Base-by-base conservation (phyloP, 495 filamentous ascomycete genomes). In the Penicillium coffeae region DNA sequence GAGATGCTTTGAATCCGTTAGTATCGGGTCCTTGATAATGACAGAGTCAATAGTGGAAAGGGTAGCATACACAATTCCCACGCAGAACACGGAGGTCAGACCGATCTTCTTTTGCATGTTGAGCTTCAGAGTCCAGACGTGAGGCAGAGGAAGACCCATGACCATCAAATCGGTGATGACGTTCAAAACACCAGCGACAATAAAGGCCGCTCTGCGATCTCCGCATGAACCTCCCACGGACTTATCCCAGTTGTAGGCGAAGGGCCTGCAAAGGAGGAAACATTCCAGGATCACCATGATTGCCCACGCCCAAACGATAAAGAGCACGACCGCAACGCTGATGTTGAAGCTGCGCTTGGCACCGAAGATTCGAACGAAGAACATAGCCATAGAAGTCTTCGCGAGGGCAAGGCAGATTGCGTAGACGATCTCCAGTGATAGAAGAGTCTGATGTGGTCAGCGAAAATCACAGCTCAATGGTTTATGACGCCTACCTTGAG, bases 51-150 rank as follows among this genome's bases (percentile, higher is more conserved):
- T n/a, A n/a, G n/a, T n/a, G n/a, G n/a, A n/a, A n/a, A n/a, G n/a
- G n/a, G n/a, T n/a, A n/a, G n/a, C 73, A 50, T 59, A 80, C 77
- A 79, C 52, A 25, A 71, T 65, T 19, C 77, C 77, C 1, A 80
- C 50, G 18, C 72, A 59, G 44, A 79, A 79, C 4, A 78, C 63
- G 12, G 61, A 62, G 42, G 71, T 56, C 15, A 80, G 61, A 8
- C 64, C 76, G 14, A 78, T 54, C 62, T 81, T 82, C 32, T 69
- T 71, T 25, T 56, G 60, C 21, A 53, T 60, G 0, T 70, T 64
- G 45, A 80, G 73, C 51, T 74, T 70, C 19, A 78, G 59, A 30
- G 65, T 60, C 55, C 62, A 65, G 38, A 81, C 66, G 15, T 76
- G 69, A 52, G 67, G 75, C 12, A 79, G 52, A 3, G 78, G 77